Conservation (phyloP, 805 yeast genomes). For the Kockiozyma suomiensis region DNA sequence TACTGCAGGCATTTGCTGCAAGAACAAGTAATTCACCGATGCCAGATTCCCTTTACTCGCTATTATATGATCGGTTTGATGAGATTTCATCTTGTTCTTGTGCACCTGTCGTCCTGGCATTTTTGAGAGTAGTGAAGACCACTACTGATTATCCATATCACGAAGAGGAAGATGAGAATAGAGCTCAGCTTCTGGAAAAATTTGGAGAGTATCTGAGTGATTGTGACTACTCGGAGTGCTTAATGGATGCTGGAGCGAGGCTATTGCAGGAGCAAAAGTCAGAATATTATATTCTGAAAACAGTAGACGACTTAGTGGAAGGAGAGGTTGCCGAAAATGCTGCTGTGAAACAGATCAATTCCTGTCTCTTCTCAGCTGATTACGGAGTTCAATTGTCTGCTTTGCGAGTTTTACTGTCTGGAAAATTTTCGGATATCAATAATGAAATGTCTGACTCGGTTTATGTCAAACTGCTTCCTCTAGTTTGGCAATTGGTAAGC, state of each 20-base stretch:
- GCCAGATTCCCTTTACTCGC: not conserved
- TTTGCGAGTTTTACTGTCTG: not conserved
- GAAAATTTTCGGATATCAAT: not conserved
- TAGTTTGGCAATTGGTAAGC: constrained; percentile 7
- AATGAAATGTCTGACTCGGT: not conserved
- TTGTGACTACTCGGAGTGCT: not conserved
- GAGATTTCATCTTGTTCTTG: constrained; percentile 5
- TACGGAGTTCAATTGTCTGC: constrained; percentile 6
- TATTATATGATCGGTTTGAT: constrained; percentile 9
- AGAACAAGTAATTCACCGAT: not conserved
- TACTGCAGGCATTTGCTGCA: not conserved
- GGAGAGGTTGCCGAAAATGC: constrained; percentile 6
- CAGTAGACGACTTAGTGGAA: not conserved
- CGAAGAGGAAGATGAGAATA: not conserved
- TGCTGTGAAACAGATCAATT: not conserved
- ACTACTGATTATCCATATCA: not conserved
- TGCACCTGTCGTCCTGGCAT: constrained; percentile 15
- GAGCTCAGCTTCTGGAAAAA: not conserved
- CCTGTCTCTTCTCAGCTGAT: constrained; percentile 4
- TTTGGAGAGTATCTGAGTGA: not conserved
- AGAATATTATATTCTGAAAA: not conserved
- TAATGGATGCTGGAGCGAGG: constrained; percentile 8
- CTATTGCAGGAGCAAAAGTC: constrained; percentile 19
- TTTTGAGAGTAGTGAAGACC: constrained; percentile 14
- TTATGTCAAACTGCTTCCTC: not conserved